phyloP scores from a whole-genome alignment of 2,329 filamentous ascomycete genomes.

The Talaromyces sp. region DNA sequence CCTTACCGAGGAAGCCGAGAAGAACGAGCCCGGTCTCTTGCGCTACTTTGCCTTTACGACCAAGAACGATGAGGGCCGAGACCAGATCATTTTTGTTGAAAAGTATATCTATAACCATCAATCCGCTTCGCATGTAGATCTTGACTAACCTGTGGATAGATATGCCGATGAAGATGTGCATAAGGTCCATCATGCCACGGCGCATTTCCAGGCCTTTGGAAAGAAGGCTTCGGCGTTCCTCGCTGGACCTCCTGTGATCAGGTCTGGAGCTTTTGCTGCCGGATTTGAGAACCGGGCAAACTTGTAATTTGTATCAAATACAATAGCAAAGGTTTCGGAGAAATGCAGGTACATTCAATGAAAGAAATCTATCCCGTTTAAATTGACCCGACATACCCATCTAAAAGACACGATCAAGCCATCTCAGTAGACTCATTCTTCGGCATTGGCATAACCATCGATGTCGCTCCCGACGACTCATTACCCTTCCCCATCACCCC shows the following conservation, averaged over 20 bases:
- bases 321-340: background rate
- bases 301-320: background rate
- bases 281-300: slow-evolving; percentile 10
- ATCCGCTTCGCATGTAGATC: background rate
- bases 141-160: background rate
- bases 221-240: background rate
- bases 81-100: slow-evolving; percentile 11
- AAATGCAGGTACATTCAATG: background rate
- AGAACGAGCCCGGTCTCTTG: slow-evolving; percentile 5
- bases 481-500: slow-evolving; percentile 5
- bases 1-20: background rate
- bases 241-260: slow-evolving; percentile 11
- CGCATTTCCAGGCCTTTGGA: slow-evolving; percentile 6
- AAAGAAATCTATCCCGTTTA: background rate
- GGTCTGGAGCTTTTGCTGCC: background rate
- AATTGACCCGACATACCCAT: background rate
- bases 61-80: slow-evolving; percentile 12
- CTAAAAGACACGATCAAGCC: background rate
- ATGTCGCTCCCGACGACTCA: background rate
- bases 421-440: slow-evolving; percentile 7
- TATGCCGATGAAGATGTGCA: slow-evolving; percentile 3
- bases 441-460: background rate
- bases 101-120: background rate
- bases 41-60: slow-evolving; percentile 8
- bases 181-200: background rate